Evolutionary conservation across 805 yeast genomes (phyloP).

Genomic region (Saccharomycopsis javanensis): DNA sequence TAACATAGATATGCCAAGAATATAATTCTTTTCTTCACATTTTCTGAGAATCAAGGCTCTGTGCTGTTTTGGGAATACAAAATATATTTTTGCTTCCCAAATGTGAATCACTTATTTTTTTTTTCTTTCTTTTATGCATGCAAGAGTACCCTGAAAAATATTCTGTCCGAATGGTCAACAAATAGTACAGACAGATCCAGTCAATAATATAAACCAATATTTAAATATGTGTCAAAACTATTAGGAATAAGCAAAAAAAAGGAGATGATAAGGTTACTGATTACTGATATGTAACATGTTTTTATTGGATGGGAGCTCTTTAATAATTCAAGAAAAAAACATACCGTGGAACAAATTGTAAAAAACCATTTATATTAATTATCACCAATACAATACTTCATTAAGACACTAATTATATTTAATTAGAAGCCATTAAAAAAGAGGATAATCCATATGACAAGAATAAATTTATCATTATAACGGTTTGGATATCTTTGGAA

Average conservation of each 20-base stretch:
- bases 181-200: not conserved
- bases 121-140: not conserved
- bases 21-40: not conserved
- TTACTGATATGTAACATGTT: too few relatives aligned
- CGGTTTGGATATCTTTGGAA: too few relatives aligned
- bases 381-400: too few relatives aligned
- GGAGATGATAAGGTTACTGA: too few relatives aligned
- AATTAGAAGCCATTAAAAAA: too few relatives aligned
- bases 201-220: not conserved
- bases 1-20: not conserved
- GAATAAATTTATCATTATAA: too few relatives aligned
- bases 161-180: not conserved
- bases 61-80: not conserved
- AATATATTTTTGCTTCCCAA: not conserved
- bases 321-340: too few relatives aligned
- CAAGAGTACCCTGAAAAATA: not conserved
- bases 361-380: too few relatives aligned
- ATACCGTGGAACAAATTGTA: too few relatives aligned
- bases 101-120: not conserved
- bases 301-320: too few relatives aligned
- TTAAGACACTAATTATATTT: too few relatives aligned
- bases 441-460: too few relatives aligned
- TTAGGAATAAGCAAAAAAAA: not conserved
- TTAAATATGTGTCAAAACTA: not conserved
- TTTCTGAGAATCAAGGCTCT: not conserved